Base-by-base conservation (phyloP, 148 eudicot species). In the Persicaria tinctoria region DNA sequence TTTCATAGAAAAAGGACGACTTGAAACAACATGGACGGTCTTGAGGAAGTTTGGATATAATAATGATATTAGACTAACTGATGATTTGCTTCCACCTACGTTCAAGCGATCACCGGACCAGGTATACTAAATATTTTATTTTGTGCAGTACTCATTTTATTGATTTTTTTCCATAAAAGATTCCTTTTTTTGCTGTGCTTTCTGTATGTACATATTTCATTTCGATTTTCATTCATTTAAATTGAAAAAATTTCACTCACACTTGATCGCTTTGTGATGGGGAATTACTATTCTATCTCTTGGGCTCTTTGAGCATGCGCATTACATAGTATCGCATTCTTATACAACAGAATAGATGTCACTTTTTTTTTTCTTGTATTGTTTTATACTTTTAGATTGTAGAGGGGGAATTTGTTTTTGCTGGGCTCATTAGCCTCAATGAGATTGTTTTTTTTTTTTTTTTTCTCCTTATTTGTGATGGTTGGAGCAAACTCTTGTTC, bases 11-110 rank as follows among this genome's bases (percentile, higher is more conserved):
- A 94, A 91, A 78, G 97, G 98, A 14, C 93, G 98, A 17, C 70
- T 90, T 45, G 98, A 94, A 85, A 91, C 96, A 79, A 90, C 98
- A 46, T 94, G 98, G 98, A 90, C 97, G 23, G 98, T 94, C 51
- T 80, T 94, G 73, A 80, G 98, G 74, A 94, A 90, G 80, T 94
- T 91, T 68, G 98, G 98, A 44, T 94, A 94, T 79, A 90, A 91
- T 77, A 90, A 94, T 83, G 95, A 91, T 70, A 82, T 94, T 10
- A 92, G 92, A 83, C 92, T 94, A 10, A 82, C 76, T 77, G 93
- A 85, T 51, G 97, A 85, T 73, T 82, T 80, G 78, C 92, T 94
- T 75, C 95, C 88, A 27, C 87, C 93, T 75, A 86, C 93, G 55
- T 85, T 91, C 74, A 91, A 86, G 77, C 82, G 86, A 83, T 79